A percentile compares a stretch with the other conserved stretches of the same genome.
These are phyloP conservation scores for Datisca glomerata DNA, from an alignment of 306 rosid genomes.

Conservation along the genomic window DNA sequence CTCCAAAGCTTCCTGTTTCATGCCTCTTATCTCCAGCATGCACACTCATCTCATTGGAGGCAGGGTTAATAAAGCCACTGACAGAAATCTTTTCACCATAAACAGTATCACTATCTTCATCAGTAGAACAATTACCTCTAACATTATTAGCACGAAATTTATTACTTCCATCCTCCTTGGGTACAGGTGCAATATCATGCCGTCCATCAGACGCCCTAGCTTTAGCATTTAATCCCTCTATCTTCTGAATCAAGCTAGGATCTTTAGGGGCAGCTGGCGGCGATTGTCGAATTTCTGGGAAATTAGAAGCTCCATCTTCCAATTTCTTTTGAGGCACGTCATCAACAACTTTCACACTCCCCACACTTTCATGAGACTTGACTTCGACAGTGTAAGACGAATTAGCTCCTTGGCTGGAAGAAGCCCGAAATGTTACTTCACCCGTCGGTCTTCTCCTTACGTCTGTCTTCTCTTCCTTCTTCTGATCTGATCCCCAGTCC, in stretches of 20 bases:
- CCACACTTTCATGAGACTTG: conserved; percentile 27
- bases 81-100: conserved; percentile 21
- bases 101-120: conserved; percentile 27
- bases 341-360: conserved; percentile 25
- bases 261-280: conserved; percentile 43
- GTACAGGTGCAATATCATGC: conserved; percentile 36
- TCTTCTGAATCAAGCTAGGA: conserved; percentile 64
- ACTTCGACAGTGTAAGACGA: conserved; percentile 27
- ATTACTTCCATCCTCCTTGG: conserved; percentile 37
- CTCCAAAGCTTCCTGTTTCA: conserved; percentile 29
- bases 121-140: conserved; percentile 22
- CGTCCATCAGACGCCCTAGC: conserved; percentile 46
- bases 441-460: conserved; percentile 20
- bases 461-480: conserved; percentile 37
- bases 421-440: conserved; percentile 42
- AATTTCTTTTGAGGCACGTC: conserved; percentile 30
- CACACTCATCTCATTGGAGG: conserved; percentile 24
- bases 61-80: conserved; percentile 24
- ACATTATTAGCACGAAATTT: conserved; percentile 29
- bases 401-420: conserved; percentile 27
- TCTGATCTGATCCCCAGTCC: conserved; percentile 41
- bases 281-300: conserved; percentile 25
- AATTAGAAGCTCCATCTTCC: conserved; percentile 31
- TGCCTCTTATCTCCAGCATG: conserved; percentile 33
- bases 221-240: conserved; percentile 91